A percentile compares a stretch with the other conserved stretches of the same genome.
These are phyloP conservation scores for Pyrenopolyporus hunteri DNA, from an alignment of 495 filamentous ascomycete genomes.

Conservation along the genomic window DNA sequence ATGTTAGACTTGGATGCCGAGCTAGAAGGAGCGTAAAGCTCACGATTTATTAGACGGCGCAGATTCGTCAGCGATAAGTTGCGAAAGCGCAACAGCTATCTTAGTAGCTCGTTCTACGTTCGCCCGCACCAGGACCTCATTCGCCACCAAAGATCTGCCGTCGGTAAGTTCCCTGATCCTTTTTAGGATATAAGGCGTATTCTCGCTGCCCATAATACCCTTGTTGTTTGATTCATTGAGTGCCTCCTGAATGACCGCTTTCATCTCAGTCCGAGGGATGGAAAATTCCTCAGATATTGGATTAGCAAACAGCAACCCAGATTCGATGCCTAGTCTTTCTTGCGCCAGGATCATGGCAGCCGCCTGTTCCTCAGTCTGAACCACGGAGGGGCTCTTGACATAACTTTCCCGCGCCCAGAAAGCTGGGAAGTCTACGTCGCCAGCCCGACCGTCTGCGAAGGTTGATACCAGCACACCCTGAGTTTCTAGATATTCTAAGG, in stretches of 20 bases:
- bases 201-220: conserved; percentile 74
- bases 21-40: conserved; percentile 29
- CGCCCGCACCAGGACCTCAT: conserved; percentile 74
- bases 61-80: conserved; percentile 49
- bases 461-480: conserved; percentile 87
- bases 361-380: conserved; percentile 78
- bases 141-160: conserved; percentile 73
- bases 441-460: conserved; percentile 77
- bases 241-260: conserved; percentile 73
- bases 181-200: conserved; percentile 85
- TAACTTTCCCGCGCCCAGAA: conserved; percentile 91
- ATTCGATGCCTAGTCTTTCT: conserved; percentile 66
- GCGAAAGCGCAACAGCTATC: conserved; percentile 76
- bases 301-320: conserved; percentile 85
- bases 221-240: conserved; percentile 71
- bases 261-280: conserved; percentile 75
- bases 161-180: conserved; percentile 82
- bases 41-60: conserved; percentile 32
- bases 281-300: conserved; percentile 76
- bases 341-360: conserved; percentile 74
- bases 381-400: conserved; percentile 72
- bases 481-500: conserved; percentile 93
- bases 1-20: conserved; percentile 24
- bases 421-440: conserved; percentile 77
- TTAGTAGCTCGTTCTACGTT: conserved; percentile 83